These are phyloP conservation scores for Friedmanniomyces endolithicus DNA, from an alignment of 495 filamentous ascomycete species.

Conservation along the genomic window DNA sequence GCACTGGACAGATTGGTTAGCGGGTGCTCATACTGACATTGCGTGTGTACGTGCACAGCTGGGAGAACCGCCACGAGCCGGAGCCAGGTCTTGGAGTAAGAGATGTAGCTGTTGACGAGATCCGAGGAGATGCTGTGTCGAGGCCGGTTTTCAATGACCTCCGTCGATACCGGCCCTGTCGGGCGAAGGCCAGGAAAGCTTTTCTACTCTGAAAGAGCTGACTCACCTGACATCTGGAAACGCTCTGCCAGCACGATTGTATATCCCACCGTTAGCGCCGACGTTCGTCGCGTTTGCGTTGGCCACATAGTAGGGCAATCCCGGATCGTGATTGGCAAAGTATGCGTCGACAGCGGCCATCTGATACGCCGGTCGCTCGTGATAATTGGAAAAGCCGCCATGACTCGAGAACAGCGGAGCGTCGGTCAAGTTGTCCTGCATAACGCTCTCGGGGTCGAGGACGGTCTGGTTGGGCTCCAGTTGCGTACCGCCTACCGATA, in stretches of 20 bases:
- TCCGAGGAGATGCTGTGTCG: no score
- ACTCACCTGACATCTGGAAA: conserved; percentile 47
- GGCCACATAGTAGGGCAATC: conserved; percentile 8
- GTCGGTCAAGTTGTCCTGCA: conserved; percentile 10
- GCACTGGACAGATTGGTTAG: background rate
- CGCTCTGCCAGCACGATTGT: conserved; percentile 48
- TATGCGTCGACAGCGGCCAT: conserved; percentile 1
- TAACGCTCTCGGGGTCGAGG: conserved; percentile 13
- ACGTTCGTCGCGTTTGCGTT: conserved; percentile 4
- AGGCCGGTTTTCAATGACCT: no score
- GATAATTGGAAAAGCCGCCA: conserved; percentile 15
- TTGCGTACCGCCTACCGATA: conserved; percentile 12
- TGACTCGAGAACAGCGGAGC: background rate
- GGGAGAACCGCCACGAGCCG: no score
- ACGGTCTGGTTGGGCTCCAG: conserved; percentile 12
- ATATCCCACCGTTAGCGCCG: conserved; percentile 20
- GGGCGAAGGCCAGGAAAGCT: no score
- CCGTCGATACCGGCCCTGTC: no score
- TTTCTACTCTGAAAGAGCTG: no score
- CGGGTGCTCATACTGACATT: background rate
- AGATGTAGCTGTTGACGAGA: no score
- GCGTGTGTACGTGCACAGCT: background rate
- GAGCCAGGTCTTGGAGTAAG: no score
- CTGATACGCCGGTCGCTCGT: conserved; percentile 7
- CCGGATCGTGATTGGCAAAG: conserved; percentile 3